Evolutionary conservation across 139 green algal genomes (phyloP), one percentile per base, ranked within the genome.

Genomic region (Picochlorum sp.): DNA sequence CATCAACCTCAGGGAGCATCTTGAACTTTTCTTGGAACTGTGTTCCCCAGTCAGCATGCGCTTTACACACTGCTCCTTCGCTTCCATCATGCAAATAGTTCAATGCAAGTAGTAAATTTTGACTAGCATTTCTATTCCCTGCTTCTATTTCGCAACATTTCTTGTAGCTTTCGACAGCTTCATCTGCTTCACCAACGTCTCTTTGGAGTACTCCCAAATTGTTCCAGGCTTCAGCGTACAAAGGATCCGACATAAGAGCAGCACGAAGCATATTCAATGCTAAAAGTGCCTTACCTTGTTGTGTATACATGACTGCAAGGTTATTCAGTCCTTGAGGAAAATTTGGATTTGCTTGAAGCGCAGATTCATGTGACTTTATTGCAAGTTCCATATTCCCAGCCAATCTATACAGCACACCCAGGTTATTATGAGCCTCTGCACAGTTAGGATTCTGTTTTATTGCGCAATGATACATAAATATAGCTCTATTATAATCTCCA

Each of bases 351-450:
- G 54, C 44, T 24, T 79, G 50, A 55, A 84, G 65, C 1, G 66
- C 71, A 1, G 67, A 57, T 44, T 56, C 64, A 59, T 86, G 88
- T 62, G 70, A 86, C 57, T 70, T 41, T 40, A 84, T 43, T 7
- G 82, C 77, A 22, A 64, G 51, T 31, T 85, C 77, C 16, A 95
- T 50, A 61, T 94, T 92, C 62, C 85, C 86, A 2, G 61, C 56
- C 37, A 89, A 83, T 62, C 86, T 57, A 49, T 79, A 60, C 33
- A 84, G 36, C 18, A 89, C 80, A 20, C 82, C 90, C 58, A 96
- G 65, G 64, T 97, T 97, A 77, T 97, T 97, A 70, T 82, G 79
- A 2, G 88, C 88, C 68, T 97, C 90, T 0, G 85, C 88, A 56
- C 78, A 97, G 5, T 56, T 47, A 2, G 84, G 82, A 35, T 86